Evolutionary conservation across 2,329 filamentous ascomycete species (phyloP), one percentile per base, ranked within the genome.

Genomic region (Blumeria graminis): DNA sequence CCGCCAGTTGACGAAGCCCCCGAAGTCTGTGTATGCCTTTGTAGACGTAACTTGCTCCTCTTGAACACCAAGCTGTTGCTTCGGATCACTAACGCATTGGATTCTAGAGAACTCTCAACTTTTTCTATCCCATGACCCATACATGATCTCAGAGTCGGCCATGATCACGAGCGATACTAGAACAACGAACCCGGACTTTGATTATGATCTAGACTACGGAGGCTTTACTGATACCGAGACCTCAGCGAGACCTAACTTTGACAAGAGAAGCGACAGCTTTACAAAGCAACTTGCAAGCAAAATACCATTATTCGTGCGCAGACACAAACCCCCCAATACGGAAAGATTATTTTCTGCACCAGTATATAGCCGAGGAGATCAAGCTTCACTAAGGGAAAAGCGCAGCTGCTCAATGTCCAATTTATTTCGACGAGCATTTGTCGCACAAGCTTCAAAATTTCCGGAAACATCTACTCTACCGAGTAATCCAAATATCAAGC

Each of bases 361-460:
- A 4, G 22, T 28, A 28, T 4, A 28, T 28, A 28, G 22, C 22
- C 22, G 33, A 14, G 16, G 16, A 48, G 6, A 81, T 1, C 73
- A 76, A 53, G 76, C 80, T 7, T 75, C 81, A 2, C 90, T 86
- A 2, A 85, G 86, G 22, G 22, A 28, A 28, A 28, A 28, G 62
- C 78, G 84, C 56, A 84, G 86, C 1, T 88, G 86, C 1, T 89
- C 84, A n/a, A 72, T 85, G 56, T 86, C 85, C 10, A 75, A 76
- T 36, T 77, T 78, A 1, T 70, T 72, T 58, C 33, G 33, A 1
- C 73, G 74, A 51, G 64, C 64, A 7, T 63, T 59, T 57, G 79
- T 28, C 22, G 22, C 22, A 28, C 22, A 28, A 82, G 56, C 71
- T 73, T 48, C 70, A 73, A 28, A 28, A 28, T 2, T 28, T 28